phyloP scores from a whole-genome alignment of 768 basidiomycete genomes.

The Suillus ampliporus region DNA sequence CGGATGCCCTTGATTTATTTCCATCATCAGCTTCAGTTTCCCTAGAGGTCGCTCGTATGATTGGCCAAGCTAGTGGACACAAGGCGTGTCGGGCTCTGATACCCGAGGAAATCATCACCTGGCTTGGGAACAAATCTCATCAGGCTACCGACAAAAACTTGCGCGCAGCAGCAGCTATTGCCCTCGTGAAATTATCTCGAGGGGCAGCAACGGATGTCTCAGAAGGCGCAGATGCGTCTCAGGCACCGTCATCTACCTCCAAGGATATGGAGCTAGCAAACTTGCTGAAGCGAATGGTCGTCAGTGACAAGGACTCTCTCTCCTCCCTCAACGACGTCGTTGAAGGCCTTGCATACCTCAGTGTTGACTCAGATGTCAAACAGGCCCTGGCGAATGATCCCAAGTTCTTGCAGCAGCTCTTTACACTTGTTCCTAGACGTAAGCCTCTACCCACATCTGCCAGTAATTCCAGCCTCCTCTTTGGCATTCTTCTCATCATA shows the following conservation, averaged over 20 bases:
- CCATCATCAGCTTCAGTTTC: slow-evolving; percentile 54
- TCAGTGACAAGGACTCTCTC: slow-evolving; percentile 42
- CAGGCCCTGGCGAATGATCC: slow-evolving; percentile 60
- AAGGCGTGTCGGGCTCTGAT: slow-evolving; percentile 72
- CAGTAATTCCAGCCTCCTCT: slow-evolving; percentile 62
- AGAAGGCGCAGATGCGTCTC: slow-evolving; percentile 17
- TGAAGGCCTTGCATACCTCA: slow-evolving; percentile 88
- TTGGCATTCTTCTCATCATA: slow-evolving; percentile 79
- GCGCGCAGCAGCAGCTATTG: slow-evolving; percentile 69
- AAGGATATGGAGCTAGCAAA: slow-evolving; percentile 54
- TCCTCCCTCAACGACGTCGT: slow-evolving; percentile 65
- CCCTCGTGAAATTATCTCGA: slow-evolving; percentile 78
- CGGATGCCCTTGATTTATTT: slow-evolving; percentile 73
- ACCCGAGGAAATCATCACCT: slow-evolving; percentile 58
- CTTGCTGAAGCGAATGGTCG: slow-evolving; percentile 62
- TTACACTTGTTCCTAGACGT: slow-evolving; percentile 59
- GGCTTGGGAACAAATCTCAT: slow-evolving; percentile 68
- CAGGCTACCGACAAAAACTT: slow-evolving; percentile 51
- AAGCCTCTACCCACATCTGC: slow-evolving; percentile 40
- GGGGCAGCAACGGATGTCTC: slow-evolving; percentile 53
- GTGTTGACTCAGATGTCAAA: slow-evolving; percentile 64
- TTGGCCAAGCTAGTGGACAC: slow-evolving; percentile 78
- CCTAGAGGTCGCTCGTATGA: slow-evolving; percentile 70
- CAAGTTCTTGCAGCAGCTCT: slow-evolving; percentile 60
- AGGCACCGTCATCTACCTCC: slow-evolving; percentile 13